phyloP scores from a whole-genome alignment of 2,329 filamentous ascomycete genomes.

The Ophiostoma novo-ulmi region DNA sequence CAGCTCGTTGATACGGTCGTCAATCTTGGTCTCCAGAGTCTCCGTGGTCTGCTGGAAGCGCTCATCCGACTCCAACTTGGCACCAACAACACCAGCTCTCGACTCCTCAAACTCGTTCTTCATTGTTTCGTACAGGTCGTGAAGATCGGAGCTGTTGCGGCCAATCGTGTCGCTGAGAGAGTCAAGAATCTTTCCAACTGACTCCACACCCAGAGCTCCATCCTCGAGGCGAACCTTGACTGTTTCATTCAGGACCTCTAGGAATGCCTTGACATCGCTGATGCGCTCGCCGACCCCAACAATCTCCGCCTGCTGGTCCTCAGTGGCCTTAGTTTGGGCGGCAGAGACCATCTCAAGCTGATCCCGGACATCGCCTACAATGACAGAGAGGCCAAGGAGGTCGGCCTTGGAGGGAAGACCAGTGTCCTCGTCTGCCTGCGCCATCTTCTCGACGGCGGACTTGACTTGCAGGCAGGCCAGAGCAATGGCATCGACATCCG shows the following conservation, averaged over 20 bases:
- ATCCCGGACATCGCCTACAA: conserved; percentile 62
- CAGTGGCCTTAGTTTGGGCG: conserved; percentile 70
- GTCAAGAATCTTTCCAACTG: conserved; percentile 65
- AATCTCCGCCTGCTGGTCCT: conserved; percentile 79
- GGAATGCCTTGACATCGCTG: conserved; percentile 58
- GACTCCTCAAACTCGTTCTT: conserved; percentile 84
- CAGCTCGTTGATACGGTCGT: conserved; percentile 67
- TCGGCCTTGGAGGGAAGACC: conserved; percentile 72
- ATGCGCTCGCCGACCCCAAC: conserved; percentile 73
- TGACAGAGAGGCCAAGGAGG: conserved; percentile 62
- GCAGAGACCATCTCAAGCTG: conserved; percentile 63
- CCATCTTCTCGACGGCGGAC: conserved; percentile 66
- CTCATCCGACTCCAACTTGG: conserved; percentile 78
- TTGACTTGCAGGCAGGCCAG: conserved; percentile 83
- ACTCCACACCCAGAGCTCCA: conserved; percentile 66
- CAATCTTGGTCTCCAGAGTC: conserved; percentile 51
- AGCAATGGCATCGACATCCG: conserved; percentile 75
- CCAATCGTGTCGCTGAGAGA: conserved; percentile 58
- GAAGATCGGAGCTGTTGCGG: conserved; percentile 59
- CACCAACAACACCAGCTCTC: conserved; percentile 69
- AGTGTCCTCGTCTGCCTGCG: conserved; percentile 60
- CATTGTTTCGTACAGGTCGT: conserved; percentile 68
- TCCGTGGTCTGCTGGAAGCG: conserved; percentile 60
- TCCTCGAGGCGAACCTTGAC: conserved; percentile 72
- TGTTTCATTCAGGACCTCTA: conserved; percentile 73